Evolutionary conservation across 1,284 basidiomycete genomes (phyloP), one percentile per base, ranked within the genome.

Genomic region (Spongiforma sp.): DNA sequence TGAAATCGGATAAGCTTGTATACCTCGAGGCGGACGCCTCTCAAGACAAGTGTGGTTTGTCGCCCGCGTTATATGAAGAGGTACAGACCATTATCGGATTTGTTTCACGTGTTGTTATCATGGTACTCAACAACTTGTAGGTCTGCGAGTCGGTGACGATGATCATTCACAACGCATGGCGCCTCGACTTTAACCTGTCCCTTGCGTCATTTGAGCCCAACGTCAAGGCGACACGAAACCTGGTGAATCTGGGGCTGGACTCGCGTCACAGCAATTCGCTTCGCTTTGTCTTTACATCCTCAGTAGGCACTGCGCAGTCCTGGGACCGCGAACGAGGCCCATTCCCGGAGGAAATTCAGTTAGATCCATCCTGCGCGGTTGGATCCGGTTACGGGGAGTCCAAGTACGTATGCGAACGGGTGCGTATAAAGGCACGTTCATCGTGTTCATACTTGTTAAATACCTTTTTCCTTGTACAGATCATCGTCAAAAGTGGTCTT

Each of bases 401-500:
- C 33, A 65, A 68, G 37, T 65, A 68, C 5, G 41, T 68, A 8
- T 61, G 39, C 24, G 66, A 68, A 48, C 41, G 56, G 50, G 66
- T 66, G 36, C 11, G 66, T 65, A 5, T 1, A 21, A 19, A 24
- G 6, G 33, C 34, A 24, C 12, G 9, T 26, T 1, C 11, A 26
- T 59, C 7, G 33, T 39, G 10, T 14, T 52, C 9, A 57, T 10
- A 4, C 21, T 15, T 21, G 4, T 64, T 11, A 12, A 17, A 24
- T 14, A n/a, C n/a, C n/a, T n/a, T n/a, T n/a, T n/a, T n/a, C n/a
- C n/a, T n/a, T n/a, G n/a, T n/a, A n/a, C 41, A 67, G 76, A 65
- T 79, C 12, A 67, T 81, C 32, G 60, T 54, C 3, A 53, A 65
- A 50, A 68, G 72, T 24, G 70, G 74, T 28, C 56, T 79, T 3